phyloP scores from a whole-genome alignment of 2,329 filamentous ascomycete genomes.

The Incumbomyces delicatus region DNA sequence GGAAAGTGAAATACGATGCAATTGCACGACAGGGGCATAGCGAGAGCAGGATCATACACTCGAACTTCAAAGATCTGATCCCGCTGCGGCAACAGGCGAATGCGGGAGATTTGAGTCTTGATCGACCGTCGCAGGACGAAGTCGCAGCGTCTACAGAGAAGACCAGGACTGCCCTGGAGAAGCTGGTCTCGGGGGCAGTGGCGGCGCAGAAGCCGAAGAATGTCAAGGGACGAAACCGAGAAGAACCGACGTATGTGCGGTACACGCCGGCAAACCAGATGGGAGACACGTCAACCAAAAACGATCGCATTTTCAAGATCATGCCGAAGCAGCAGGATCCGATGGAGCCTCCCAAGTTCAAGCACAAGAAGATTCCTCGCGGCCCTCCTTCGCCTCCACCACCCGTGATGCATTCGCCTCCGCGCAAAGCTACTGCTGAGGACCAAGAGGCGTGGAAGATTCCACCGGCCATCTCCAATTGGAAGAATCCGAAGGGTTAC shows the following conservation, averaged over 20 bases:
- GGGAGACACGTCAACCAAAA: conserved; percentile 76
- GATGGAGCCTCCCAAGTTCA: conserved; percentile 96
- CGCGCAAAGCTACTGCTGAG: conserved; percentile 87
- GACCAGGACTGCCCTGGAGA: conserved; percentile 76
- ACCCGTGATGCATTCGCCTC: conserved; percentile 89
- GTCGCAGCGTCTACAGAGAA: conserved; percentile 75
- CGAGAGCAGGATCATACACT: conserved; percentile 76
- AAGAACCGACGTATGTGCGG: conserved; percentile 84
- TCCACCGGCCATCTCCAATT: conserved; percentile 83
- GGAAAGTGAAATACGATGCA: conserved; percentile 92
- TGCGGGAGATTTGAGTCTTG: conserved; percentile 80
- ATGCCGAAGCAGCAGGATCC: conserved; percentile 88
- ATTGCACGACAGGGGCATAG: conserved; percentile 83
- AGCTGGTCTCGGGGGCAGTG: conserved; percentile 73
- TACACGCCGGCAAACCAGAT: conserved; percentile 97
- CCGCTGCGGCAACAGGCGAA: conserved; percentile 86
- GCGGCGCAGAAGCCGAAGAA: conserved; percentile 94
- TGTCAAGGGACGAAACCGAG: conserved; percentile 65
- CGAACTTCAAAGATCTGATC: conserved; percentile 94
- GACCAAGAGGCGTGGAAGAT: conserved; percentile 97
- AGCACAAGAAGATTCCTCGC: conserved; percentile 90
- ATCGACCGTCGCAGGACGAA: conserved; percentile 73
- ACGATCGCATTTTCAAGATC: conserved; percentile 97
- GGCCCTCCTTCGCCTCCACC: conserved; percentile 87
- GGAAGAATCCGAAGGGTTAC: conserved; percentile 99